phyloP scores from a whole-genome alignment of 805 yeast species.

The Candida nitratophila region DNA sequence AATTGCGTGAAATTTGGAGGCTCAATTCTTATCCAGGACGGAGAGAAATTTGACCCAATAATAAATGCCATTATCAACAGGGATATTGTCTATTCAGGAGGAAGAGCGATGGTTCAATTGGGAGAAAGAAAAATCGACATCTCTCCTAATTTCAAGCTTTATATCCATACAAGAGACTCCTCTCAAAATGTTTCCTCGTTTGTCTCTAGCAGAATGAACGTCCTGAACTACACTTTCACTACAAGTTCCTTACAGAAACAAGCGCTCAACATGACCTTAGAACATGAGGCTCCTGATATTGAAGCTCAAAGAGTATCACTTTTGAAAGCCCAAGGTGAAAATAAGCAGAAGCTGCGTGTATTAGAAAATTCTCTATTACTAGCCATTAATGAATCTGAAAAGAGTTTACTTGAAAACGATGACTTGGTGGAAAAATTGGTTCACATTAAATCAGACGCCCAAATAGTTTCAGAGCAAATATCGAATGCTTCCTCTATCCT shows the following conservation, averaged over 20 bases:
- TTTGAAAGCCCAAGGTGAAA: conserved; percentile 50
- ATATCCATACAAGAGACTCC: conserved; percentile 55
- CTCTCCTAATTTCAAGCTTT: conserved; percentile 55
- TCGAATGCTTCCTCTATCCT: conserved; percentile 49
- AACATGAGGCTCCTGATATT: conserved; percentile 56
- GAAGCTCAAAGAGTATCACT: conserved; percentile 51
- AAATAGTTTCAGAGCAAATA: conserved; percentile 44
- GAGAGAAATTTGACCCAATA: conserved; percentile 75
- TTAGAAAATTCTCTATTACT: conserved; percentile 56
- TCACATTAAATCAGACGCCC: conserved; percentile 55
- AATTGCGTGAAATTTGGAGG: conserved; percentile 84
- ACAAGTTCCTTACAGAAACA: conserved; percentile 57
- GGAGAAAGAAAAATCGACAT: conserved; percentile 63
- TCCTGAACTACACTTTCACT: conserved; percentile 71
- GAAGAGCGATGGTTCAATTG: conserved; percentile 52
- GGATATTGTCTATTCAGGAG: conserved; percentile 63
- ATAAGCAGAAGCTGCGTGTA: conserved; percentile 40
- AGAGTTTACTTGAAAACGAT: conserved; percentile 64
- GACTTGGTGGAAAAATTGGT: conserved; percentile 55
- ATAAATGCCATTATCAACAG: conserved; percentile 52
- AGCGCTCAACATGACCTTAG: conserved; percentile 49
- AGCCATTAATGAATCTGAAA: conserved; percentile 48
- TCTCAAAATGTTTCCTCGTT: conserved; percentile 40
- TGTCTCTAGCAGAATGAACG: conserved; percentile 53
- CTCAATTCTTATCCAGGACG: conserved; percentile 62